Evolutionary conservation across 495 filamentous ascomycete species (phyloP), one percentile per base, ranked within the genome.

Genomic region (Penicillium robsamsonii): DNA sequence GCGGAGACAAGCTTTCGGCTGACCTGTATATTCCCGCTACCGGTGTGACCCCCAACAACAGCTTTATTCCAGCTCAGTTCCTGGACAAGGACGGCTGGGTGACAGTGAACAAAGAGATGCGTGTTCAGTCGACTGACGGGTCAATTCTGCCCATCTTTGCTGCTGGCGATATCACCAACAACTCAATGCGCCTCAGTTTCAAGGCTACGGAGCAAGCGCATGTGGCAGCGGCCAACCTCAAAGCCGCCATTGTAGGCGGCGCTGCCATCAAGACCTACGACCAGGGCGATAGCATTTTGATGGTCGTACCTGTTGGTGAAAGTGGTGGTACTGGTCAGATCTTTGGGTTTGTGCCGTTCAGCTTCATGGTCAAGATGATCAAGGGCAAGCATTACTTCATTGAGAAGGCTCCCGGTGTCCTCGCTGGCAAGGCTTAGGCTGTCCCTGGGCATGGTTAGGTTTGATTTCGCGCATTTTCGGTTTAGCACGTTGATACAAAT

Each of bases 21-120:
- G 85, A 88, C 62, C 50, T 87, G 17, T 87, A 86, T 70, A 79
- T 89, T 48, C 79, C 87, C 4, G 84, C 84, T 3, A 82, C 76
- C 50, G 86, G 86, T 20, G 72, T 79, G 11, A 42, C 75, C 0
- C 82, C 86, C 42, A 89, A 89, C 73, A 82, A 79, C 44, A 73
- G 73, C 17, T 89, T 81, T 69, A 62, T 89, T 18, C 74, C 81
- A 5, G 61, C 66, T 10, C 57, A 71, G 24, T 67, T 82, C 44
- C 75, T 87, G 4, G 77, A 80, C 35, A 53, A 66, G 10, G 58
- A 67, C 25, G 81, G 79, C 31, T 84, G 76, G 68, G 78, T 88
- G 18, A 64, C 63, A 33, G 79, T 86, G 15, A 78, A 87, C 57
- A 75, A 80, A 27, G 74, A 79, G 61, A 70, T 87, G 56, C 77